Percentiles rank a stretch among this genome's conserved stretches.
phyloP scores from a whole-genome alignment of 2,329 filamentous ascomycete species.

The Juglanconis oblonga region DNA sequence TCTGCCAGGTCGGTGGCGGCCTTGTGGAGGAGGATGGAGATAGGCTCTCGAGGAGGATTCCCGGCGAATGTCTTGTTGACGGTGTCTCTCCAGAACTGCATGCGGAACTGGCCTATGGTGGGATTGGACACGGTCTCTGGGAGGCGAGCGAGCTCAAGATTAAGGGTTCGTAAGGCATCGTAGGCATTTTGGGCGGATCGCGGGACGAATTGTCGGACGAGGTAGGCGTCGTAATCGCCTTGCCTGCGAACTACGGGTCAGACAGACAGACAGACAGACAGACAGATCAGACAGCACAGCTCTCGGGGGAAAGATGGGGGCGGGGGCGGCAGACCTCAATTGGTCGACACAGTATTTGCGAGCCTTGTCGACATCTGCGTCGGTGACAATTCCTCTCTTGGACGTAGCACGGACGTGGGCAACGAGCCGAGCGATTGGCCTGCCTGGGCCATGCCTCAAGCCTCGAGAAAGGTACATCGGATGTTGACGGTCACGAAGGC shows the following conservation, averaged over 20 bases:
- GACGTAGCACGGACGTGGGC: conserved; percentile 3
- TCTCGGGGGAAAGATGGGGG: neutral
- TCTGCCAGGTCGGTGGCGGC: conserved; percentile 62
- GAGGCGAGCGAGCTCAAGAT: conserved; percentile 85
- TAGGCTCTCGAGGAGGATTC: conserved; percentile 81
- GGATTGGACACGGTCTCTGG: conserved; percentile 86
- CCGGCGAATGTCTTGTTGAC: conserved; percentile 75
- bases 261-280: neutral
- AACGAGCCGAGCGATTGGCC: conserved; percentile 17
- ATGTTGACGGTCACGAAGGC: neutral
- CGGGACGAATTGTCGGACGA: conserved; percentile 83
- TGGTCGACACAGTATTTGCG: conserved; percentile 53
- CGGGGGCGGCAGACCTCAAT: conserved; percentile 38
- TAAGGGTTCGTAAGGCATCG: conserved; percentile 85
- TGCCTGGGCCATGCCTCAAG: conserved; percentile 36
- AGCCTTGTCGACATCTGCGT: conserved; percentile 51
- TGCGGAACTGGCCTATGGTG: conserved; percentile 82
- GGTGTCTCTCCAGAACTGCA: conserved; percentile 93
- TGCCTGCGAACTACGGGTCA: conserved; percentile 50
- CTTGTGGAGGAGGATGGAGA: conserved; percentile 77
- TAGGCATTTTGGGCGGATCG: conserved; percentile 74
- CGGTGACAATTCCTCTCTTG: conserved; percentile 43
- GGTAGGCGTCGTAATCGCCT: conserved; percentile 85
- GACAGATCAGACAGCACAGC: neutral
- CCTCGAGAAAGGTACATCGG: conserved; percentile 38